These are phyloP conservation scores for Zarea fungicola DNA, from an alignment of 2,329 filamentous ascomycete species.

Conservation along the genomic window DNA sequence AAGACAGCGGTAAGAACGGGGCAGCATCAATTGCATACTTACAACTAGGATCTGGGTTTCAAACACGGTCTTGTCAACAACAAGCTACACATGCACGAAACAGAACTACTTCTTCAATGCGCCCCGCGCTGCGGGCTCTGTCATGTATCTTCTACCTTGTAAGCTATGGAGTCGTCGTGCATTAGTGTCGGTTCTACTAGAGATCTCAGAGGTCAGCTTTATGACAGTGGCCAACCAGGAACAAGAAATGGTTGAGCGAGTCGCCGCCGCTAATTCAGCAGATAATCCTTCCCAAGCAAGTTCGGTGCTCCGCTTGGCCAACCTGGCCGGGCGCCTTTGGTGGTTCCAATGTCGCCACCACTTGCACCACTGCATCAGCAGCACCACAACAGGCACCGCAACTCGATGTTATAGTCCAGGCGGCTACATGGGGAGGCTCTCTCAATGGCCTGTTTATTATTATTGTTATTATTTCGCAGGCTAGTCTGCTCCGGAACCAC, in stretches of 20 bases:
- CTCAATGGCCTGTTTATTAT: constrained; percentile 5
- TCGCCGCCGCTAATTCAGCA: constrained; percentile 12
- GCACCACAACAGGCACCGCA: constrained; percentile 5
- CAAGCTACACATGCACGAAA: constrained; percentile 9
- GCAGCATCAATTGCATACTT: not conserved
- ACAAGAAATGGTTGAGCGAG: constrained; percentile 1
- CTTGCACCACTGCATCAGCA: not conserved
- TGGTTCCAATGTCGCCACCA: constrained; percentile 7
- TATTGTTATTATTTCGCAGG: not conserved
- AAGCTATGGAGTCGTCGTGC: too few relatives aligned
- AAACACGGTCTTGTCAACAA: too few relatives aligned
- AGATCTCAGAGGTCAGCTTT: constrained; percentile 10
- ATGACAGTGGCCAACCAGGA: constrained; percentile 11
- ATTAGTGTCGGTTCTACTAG: constrained; percentile 7
- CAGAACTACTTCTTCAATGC: not conserved
- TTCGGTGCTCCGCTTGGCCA: not conserved
- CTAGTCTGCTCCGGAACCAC: constrained; percentile 4
- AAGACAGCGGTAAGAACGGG: not conserved
- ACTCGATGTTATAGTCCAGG: not conserved
- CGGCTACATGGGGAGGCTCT: constrained; percentile 1
- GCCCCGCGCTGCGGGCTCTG: constrained; percentile 5
- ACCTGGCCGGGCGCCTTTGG: not conserved
- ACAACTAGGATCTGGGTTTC: too few relatives aligned
- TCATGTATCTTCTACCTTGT: too few relatives aligned
- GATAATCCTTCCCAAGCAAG: not conserved